phyloP scores from a whole-genome alignment of 495 filamentous ascomycete species.

The Mytilinidion resinicola region DNA sequence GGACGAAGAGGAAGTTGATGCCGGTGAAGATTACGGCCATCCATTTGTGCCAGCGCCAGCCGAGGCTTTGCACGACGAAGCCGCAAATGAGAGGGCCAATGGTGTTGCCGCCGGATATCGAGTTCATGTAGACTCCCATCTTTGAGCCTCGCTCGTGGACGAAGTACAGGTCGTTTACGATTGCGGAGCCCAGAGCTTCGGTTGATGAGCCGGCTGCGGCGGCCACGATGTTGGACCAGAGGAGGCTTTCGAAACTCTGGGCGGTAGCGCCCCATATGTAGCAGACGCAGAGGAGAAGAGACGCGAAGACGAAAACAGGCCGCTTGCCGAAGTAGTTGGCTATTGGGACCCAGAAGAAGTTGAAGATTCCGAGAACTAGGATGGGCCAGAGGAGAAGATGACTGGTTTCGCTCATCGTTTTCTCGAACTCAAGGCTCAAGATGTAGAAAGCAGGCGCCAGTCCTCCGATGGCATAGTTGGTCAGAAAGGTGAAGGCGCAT shows the following conservation, averaged over 20 bases:
- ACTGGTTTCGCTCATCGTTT: slow-evolving; percentile 28
- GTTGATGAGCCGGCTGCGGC: slow-evolving; percentile 33
- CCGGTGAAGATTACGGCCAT: slow-evolving; percentile 30
- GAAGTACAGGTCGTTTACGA: slow-evolving; percentile 33
- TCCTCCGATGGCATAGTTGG: slow-evolving; percentile 36
- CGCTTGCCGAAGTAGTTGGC: slow-evolving; percentile 37
- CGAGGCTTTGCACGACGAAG: slow-evolving; percentile 26
- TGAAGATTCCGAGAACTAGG: slow-evolving; percentile 33
- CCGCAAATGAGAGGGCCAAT: slow-evolving; percentile 34
- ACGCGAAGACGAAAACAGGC: slow-evolving; percentile 33
- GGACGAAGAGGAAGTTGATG: slow-evolving; percentile 31
- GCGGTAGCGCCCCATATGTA: slow-evolving; percentile 34
- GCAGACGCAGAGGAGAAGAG: slow-evolving; percentile 26
- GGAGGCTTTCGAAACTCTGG: slow-evolving; percentile 25
- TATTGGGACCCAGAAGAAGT: slow-evolving; percentile 37
- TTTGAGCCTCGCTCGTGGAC: slow-evolving; percentile 29
- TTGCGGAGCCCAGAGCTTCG: slow-evolving; percentile 33
- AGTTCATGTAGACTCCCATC: slow-evolving; percentile 33
- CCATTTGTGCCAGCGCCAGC: slow-evolving; percentile 36
- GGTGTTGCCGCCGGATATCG: slow-evolving; percentile 32
- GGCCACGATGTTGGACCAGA: slow-evolving; percentile 34
- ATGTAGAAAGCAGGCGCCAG: slow-evolving; percentile 33
- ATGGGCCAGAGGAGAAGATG: slow-evolving; percentile 32
- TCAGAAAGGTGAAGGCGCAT: slow-evolving; percentile 30
- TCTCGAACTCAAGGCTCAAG: slow-evolving; percentile 30